Conservation (phyloP, 2,329 filamentous ascomycete species). For the Byssochlamys sp. region DNA sequence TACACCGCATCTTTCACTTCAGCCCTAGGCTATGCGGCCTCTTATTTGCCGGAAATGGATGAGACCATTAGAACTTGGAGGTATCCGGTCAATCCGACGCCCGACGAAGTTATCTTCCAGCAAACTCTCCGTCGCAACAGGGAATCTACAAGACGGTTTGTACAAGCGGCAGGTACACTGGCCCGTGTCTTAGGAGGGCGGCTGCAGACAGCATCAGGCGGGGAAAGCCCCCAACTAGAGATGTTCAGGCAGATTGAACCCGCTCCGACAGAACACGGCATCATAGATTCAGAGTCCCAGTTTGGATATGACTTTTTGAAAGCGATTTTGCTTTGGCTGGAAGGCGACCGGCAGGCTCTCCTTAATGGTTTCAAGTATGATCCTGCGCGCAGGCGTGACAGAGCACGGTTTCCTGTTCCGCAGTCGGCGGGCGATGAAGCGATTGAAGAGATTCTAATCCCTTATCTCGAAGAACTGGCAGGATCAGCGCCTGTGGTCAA, state of each 20-base stretch:
- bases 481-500: slow-evolving; percentile 43
- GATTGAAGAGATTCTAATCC: slow-evolving; percentile 49
- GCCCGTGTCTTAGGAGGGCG: slow-evolving; percentile 47
- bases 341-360: slow-evolving; percentile 47
- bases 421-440: slow-evolving; percentile 41
- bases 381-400: slow-evolving; percentile 30
- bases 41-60: slow-evolving; percentile 48
- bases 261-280: slow-evolving; percentile 35
- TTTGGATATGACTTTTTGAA: slow-evolving; percentile 59
- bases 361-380: slow-evolving; percentile 48
- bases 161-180: slow-evolving; percentile 53
- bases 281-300: slow-evolving; percentile 35
- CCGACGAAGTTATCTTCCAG: slow-evolving; percentile 45
- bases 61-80: slow-evolving; percentile 47
- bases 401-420: slow-evolving; percentile 44
- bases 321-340: slow-evolving; percentile 54
- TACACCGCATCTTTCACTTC: slow-evolving; percentile 32
- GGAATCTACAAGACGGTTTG: slow-evolving; percentile 49
- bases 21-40: slow-evolving; percentile 35
- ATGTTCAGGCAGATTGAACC: slow-evolving; percentile 42
- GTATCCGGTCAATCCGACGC: slow-evolving; percentile 49
- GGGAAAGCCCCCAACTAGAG: slow-evolving; percentile 29
- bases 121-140: slow-evolving; percentile 48
- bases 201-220: slow-evolving; percentile 35
- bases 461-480: slow-evolving; percentile 49